Conservation (phyloP, 208 protist genomes). For the Wallacemonas sp. region DNA sequence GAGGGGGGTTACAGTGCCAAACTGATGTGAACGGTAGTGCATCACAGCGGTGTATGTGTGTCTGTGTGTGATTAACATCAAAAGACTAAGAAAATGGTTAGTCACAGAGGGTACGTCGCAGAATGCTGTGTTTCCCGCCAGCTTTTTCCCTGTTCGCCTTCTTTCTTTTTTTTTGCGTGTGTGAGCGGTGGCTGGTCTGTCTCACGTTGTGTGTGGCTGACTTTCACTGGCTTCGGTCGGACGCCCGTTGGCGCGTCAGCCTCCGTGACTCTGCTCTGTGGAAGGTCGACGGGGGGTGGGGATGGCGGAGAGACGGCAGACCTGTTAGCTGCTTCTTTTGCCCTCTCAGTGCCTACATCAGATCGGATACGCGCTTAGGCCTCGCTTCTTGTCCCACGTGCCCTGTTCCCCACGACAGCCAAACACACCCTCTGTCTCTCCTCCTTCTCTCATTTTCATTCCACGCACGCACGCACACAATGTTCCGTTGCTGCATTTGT, state of each 20-base stretch:
- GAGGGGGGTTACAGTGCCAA: too few species aligned
- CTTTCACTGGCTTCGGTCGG: not conserved
- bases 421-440: not conserved
- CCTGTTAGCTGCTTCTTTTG: not conserved
- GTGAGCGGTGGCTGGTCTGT: not conserved
- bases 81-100: too few species aligned
- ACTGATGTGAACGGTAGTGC: too few species aligned
- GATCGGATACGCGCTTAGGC: not conserved
- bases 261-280: too few species aligned
- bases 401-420: not conserved
- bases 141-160: not conserved
- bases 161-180: not conserved
- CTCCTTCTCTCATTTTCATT: not conserved
- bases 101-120: too few species aligned
- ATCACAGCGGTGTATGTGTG: too few species aligned
- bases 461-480: too few species aligned
- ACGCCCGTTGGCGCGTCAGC: too few species aligned
- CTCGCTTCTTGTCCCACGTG: not conserved
- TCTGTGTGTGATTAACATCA: too few species aligned
- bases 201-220: not conserved
- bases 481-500: not conserved
- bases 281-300: too few species aligned
- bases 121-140: too few species aligned
- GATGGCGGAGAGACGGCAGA: too few species aligned
- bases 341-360: not conserved